Base-by-base conservation (phyloP, 192 early-diverging fungal species). In the Dissophora globulifera region DNA sequence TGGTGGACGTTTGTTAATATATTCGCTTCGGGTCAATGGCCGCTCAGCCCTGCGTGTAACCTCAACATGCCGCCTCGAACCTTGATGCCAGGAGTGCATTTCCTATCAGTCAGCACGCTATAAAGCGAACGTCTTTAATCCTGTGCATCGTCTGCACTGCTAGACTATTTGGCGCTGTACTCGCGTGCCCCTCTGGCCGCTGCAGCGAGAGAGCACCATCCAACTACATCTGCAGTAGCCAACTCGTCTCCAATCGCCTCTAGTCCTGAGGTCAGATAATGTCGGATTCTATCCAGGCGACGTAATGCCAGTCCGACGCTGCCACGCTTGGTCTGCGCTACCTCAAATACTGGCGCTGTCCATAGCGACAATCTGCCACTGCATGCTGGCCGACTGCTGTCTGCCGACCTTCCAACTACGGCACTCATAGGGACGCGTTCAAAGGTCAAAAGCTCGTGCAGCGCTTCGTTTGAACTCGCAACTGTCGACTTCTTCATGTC, bases 401-500 rank as follows among this genome's bases (percentile, higher is more conserved):
- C 35, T 3, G 30, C 13, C 3, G 38, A 15, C 1, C 20, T 38
- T 10, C 1, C 38, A 20, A 55, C 2, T 43, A 62, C 52, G 22
- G 29, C 50, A 4, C 27, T 26, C 17, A 62, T 20, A 12, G 74
- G 57, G 20, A 67, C 64, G 2, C 33, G 10, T 19, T 60, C 50
- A 56, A 58, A 64, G 10, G 66, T 48, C 31, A 15, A 38, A 2
- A 75, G 62, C n/a, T 58, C 59, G 22, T 50, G 16, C 13, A 41
- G 20, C 10, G 19, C 33, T 3, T 25, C 31, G 7, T n/a, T 31
- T 33, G 17, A 20, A 17, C 3, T 20, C 16, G 20, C 13, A 17
- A 4, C 23, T 25, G 20, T 6, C 38, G 20, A 11, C 12, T 43
- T 38, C 43, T 81, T 81, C 71, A 81, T 78, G 23, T 81, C 79